Base-by-base conservation (phyloP, 768 basidiomycete genomes). In the Guyanaporus albipodus region DNA sequence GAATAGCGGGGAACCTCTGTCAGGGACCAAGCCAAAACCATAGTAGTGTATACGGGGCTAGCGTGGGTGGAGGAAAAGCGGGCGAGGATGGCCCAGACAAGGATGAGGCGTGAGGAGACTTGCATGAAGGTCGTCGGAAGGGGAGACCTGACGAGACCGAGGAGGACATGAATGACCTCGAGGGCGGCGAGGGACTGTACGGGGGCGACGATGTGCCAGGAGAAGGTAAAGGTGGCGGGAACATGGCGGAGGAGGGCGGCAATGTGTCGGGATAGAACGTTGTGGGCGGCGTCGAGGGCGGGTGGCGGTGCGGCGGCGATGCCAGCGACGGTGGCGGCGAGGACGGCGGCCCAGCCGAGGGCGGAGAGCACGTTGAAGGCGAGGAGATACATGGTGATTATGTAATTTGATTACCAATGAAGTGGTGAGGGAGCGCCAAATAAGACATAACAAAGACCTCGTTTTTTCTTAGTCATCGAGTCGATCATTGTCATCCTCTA, bases 1-100 rank as follows among this genome's bases (percentile, higher is more conserved):
- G 80, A 63, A 69, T 98, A 98, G 24, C 96, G 89, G 46, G 94
- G 82, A 38, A 94, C 80, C 68, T 99, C 96, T 14, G 92, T 90
- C 41, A 83, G 50, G 0, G 89, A 85, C 96, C 96, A 98, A 0
- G 94, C 87, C 50, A 95, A 67, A 44, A 97, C 78, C 91, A 97
- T 95, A 40, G 85, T 83, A 6, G 89, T 79, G 71, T 89, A 97
- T 22, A 93, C 62, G 4, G 96, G 89, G 60, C 80, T 83, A 4
- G 72, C 61, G 53, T 80, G 86, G 22, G 87, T 87, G 48, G 54
- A 46, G 21, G 58, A 32, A 41, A 58, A 62, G 50, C 61, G 59
- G 8, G 55, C 49, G 34, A 58, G 78, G 48, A 97, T 76, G 18
- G 82, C 87, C 92, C 91, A 97, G 2, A 97, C 82, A 34, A 91